These are phyloP conservation scores for Pestalotiopsis sp. DNA, from an alignment of 2,329 filamentous ascomycete species.

Conservation along the genomic window DNA sequence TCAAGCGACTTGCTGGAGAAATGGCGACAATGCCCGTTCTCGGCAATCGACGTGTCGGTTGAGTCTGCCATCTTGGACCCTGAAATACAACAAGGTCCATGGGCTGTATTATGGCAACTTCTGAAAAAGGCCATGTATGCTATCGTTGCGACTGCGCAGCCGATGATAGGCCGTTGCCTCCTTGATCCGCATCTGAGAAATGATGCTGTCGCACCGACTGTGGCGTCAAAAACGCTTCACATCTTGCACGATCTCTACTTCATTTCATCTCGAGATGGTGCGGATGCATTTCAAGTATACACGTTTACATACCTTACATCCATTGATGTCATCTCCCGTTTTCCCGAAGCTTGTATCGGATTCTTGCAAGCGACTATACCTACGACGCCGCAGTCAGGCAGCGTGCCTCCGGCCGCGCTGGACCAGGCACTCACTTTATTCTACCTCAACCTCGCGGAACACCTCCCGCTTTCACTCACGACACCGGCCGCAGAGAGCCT, in stretches of 20 bases:
- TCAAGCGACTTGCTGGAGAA: constrained; percentile 66
- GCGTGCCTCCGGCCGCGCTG: constrained; percentile 59
- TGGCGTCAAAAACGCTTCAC: constrained; percentile 74
- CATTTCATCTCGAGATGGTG: constrained; percentile 74
- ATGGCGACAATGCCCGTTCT: constrained; percentile 77
- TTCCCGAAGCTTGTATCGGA: constrained; percentile 64
- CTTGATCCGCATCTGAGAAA: constrained; percentile 52
- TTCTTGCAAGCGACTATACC: constrained; percentile 68
- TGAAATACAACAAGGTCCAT: constrained; percentile 67
- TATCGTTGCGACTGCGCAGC: constrained; percentile 52
- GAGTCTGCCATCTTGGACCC: constrained; percentile 66
- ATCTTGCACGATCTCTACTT: constrained; percentile 81
- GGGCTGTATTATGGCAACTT: constrained; percentile 74
- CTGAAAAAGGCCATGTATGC: constrained; percentile 78
- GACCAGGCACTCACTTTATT: constrained; percentile 80
- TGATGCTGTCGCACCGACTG: constrained; percentile 54
- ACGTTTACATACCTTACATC: constrained; percentile 81
- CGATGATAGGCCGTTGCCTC: constrained; percentile 68
- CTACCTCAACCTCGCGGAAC: constrained; percentile 85
- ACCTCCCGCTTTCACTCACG: constrained; percentile 73
- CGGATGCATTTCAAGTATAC: constrained; percentile 79
- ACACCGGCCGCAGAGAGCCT: constrained; percentile 71
- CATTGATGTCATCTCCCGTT: constrained; percentile 79
- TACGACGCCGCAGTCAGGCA: constrained; percentile 52
- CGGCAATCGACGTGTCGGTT: constrained; percentile 69